Percentiles rank a stretch among this genome's conserved stretches.
phyloP scores from a whole-genome alignment of 306 rosid species.

The Canavalia ensiformis region DNA sequence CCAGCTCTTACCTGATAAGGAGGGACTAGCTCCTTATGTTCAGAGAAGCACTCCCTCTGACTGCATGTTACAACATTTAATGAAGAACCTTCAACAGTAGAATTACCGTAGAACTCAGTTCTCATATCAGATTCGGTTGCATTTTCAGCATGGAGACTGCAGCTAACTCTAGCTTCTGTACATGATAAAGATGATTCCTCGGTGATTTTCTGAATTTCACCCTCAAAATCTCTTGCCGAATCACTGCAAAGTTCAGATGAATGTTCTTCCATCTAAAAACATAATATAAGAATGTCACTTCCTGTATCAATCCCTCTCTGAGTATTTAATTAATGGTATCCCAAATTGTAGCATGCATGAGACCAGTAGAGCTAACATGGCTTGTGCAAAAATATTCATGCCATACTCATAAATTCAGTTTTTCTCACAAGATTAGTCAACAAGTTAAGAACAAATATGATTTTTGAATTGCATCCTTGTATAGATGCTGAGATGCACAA shows the following conservation, averaged over 20 bases:
- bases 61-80: conserved; percentile 56
- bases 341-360: conserved; percentile 19
- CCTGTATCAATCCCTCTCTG: conserved; percentile 24
- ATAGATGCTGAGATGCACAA: conserved; percentile 11
- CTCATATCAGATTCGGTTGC: conserved; percentile 50
- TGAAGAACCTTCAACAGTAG: conserved; percentile 58
- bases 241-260: conserved; percentile 60
- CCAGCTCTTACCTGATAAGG: conserved; percentile 79
- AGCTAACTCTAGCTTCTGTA: conserved; percentile 56
- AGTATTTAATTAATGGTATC: conserved; percentile 35
- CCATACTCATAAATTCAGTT: conserved; percentile 21
- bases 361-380: not conserved
- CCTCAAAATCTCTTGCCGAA: conserved; percentile 52
- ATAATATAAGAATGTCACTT: conserved; percentile 47
- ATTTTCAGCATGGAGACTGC: conserved; percentile 56
- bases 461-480: conserved; percentile 20
- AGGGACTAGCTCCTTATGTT: conserved; percentile 74
- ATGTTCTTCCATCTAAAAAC: conserved; percentile 75
- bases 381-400: conserved; percentile 35
- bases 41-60: conserved; percentile 65
- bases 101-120: conserved; percentile 44
- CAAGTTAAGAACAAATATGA: conserved; percentile 17
- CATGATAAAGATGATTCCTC: conserved; percentile 56
- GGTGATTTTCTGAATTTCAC: conserved; percentile 55
- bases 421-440: conserved; percentile 27